Percentiles rank a stretch among this genome's conserved stretches.
Conservation (phyloP, 129 eudicot species). For the Lactuca sativa region DNA sequence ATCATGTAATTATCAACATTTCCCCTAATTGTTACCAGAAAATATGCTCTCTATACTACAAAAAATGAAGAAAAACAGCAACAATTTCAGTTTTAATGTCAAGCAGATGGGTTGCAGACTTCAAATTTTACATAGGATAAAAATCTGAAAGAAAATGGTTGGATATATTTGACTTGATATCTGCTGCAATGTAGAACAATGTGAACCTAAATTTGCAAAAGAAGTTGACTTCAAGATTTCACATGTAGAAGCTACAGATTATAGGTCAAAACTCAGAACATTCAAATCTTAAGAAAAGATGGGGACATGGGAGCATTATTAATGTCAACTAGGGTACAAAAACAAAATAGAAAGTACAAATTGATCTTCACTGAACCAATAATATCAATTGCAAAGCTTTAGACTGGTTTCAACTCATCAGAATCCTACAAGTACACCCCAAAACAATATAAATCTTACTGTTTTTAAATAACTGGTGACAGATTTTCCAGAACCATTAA, state of each 20-base stretch:
- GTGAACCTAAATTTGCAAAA: neutral
- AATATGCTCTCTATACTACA: neutral
- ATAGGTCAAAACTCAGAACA: constrained; percentile 20
- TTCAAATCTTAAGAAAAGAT: neutral
- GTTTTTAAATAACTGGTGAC: constrained; percentile 5
- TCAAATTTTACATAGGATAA: too few relatives aligned
- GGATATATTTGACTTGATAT: neutral
- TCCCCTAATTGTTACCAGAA: neutral
- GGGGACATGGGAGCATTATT: neutral
- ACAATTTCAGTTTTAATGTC: neutral
- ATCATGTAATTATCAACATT: neutral
- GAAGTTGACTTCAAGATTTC: too few relatives aligned
- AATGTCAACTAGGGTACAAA: neutral
- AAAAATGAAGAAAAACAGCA: neutral
- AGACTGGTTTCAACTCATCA: constrained; percentile 4
- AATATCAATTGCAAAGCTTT: constrained; percentile 1
- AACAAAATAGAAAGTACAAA: constrained; percentile 1
- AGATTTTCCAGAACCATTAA: constrained; percentile 1
- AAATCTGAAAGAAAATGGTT: neutral
- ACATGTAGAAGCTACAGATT: neutral
- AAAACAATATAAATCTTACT: neutral
- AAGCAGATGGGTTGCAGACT: neutral
- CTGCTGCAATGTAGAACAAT: neutral
- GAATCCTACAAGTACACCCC: neutral
- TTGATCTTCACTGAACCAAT: neutral